These are phyloP conservation scores for Xerocomus brunneocitrinus DNA, from an alignment of 768 basidiomycete species.

Conservation along the genomic window DNA sequence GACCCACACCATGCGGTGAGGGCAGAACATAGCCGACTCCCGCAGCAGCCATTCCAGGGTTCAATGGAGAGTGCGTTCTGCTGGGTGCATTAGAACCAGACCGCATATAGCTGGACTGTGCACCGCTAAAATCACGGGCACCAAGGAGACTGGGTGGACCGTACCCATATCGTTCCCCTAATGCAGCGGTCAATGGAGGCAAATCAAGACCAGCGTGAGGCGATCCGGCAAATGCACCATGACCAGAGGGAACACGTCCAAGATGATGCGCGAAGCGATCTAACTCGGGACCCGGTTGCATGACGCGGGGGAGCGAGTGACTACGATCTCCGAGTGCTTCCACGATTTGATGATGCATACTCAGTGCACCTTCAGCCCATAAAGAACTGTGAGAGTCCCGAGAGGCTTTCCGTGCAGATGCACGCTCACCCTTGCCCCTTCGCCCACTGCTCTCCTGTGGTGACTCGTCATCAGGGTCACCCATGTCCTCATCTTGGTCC, in stretches of 20 bases:
- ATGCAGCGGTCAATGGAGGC: constrained; percentile 50
- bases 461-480: constrained; percentile 35
- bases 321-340: constrained; percentile 33
- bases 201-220: constrained; percentile 54
- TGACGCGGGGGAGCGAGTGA: constrained; percentile 30
- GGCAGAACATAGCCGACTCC: constrained; percentile 41
- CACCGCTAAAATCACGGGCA: constrained; percentile 33
- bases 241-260: constrained; percentile 32
- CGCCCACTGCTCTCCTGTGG: constrained; percentile 31
- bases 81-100: constrained; percentile 65
- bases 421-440: constrained; percentile 36
- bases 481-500: constrained; percentile 49
- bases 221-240: constrained; percentile 33
- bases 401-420: constrained; percentile 33
- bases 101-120: constrained; percentile 56
- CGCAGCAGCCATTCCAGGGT: constrained; percentile 38
- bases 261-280: constrained; percentile 34
- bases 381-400: constrained; percentile 32
- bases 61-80: constrained; percentile 67
- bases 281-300: constrained; percentile 28
- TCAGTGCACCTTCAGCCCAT: constrained; percentile 33
- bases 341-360: constrained; percentile 33
- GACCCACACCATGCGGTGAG: constrained; percentile 33
- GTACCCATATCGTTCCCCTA: constrained; percentile 37
- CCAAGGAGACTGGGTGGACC: constrained; percentile 31